Evolutionary conservation across 169 alveolate genomes (phyloP), one percentile per base, ranked within the genome.

Genomic region (Eimeria tenella): DNA sequence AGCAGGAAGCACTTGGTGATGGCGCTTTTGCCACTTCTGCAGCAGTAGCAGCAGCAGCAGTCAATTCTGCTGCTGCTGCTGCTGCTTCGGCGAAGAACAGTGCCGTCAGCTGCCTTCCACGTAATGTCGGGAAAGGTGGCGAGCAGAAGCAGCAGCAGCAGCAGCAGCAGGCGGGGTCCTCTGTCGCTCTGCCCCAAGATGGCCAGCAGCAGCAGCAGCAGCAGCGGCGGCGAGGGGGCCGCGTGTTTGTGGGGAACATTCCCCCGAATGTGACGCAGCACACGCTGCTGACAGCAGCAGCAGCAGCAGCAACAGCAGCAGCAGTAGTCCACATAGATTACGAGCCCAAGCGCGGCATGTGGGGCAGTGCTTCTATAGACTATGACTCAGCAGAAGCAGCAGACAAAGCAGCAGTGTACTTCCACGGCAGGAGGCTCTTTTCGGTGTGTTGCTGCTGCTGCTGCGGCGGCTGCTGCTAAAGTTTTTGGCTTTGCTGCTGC

Each of bases 241-340:
- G 94, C 65, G 97, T 96, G n/a, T 96, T 96, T 60, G 94, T 96
- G 52, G 98, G 98, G 17, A 96, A 96, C 56, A 96, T 96, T 15
- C 98, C 98, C 68, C 98, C 98, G 62, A 94, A 94, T 74, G 94
- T 96, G 63, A 93, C 97, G 11, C 96, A 90, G 74, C 97, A 95
- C 10, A 5, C 62, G 56, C 63, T 42, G 63, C 49, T 19, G 50
- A 23, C 63, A 21, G 81, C 71, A 5, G 93, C 93, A 25, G 82
- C 70, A 50, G 58, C 63, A 50, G 70, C 70, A 31, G 93, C 77
- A 17, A 21, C 79, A 4, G 93, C 42, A 9, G 50, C 55, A 53
- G 70, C 81, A 65, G 70, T 65, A 50, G 82, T 42, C 31, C 74
- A 6, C 21, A 9, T 15, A 17, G 1, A 25, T 9, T 63, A 81